Evolutionary conservation across 176 grass and related monocot genomes (phyloP).

Genomic region (Lolium rigidum): DNA sequence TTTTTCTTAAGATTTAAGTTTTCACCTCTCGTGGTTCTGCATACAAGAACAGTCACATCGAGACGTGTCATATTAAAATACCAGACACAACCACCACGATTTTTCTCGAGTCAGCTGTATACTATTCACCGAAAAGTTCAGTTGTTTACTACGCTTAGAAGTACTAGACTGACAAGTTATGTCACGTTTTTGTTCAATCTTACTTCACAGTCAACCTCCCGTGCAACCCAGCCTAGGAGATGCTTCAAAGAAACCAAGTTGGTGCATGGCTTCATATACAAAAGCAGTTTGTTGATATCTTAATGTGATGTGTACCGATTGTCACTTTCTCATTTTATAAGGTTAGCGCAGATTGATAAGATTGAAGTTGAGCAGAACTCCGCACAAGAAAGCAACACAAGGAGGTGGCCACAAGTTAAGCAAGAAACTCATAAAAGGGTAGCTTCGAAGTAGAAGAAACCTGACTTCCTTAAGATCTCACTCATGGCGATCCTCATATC

Average conservation of each 20-base stretch:
- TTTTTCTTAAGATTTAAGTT: background rate
- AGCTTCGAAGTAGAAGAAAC: constrained; percentile 47
- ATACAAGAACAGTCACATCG: background rate
- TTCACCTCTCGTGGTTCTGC: background rate
- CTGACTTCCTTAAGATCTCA: constrained; percentile 21
- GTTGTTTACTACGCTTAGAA: background rate
- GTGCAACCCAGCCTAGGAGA: constrained; percentile 7
- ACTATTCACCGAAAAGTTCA: background rate
- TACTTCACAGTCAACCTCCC: constrained; percentile 25
- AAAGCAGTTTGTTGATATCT: background rate
- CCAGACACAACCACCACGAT: background rate
- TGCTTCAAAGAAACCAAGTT: constrained; percentile 2
- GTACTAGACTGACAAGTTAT: background rate
- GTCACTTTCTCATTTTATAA: constrained; percentile 4
- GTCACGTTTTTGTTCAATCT: constrained; percentile 28
- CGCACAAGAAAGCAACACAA: constrained; percentile 34
- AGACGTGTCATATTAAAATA: background rate
- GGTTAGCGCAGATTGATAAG: background rate
- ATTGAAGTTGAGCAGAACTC: background rate
- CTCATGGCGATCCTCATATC: constrained; percentile 38
- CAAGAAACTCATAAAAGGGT: constrained; percentile 15
- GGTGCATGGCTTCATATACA: background rate
- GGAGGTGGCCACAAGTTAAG: constrained; percentile 39
- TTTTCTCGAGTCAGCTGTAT: background rate
- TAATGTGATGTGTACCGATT: background rate